Conservation (phyloP, 2,329 filamentous ascomycete species). For the Parastagonospora nodorum region DNA sequence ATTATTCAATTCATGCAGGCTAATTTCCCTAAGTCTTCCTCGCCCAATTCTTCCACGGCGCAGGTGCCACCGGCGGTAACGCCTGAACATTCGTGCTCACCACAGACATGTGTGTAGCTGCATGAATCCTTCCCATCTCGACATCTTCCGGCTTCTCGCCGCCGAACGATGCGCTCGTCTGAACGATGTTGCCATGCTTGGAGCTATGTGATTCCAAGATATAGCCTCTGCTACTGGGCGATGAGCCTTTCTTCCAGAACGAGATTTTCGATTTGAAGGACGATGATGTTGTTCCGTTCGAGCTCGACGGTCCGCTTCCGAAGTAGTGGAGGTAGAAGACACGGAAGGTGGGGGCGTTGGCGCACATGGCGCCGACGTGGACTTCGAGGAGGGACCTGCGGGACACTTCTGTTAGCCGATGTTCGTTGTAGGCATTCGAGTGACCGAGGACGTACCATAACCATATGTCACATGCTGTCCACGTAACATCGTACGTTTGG, state of each 20-base stretch:
- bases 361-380: slow-evolving; percentile 30
- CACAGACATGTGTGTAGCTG: neutral
- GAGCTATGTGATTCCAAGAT: neutral
- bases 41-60: too few relatives aligned
- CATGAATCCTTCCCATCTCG: neutral
- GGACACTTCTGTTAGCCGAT: neutral
- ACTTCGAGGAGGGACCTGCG: slow-evolving; percentile 23
- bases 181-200: neutral
- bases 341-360: slow-evolving; percentile 29
- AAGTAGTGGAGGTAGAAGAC: slow-evolving; percentile 12
- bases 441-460: slow-evolving; percentile 1
- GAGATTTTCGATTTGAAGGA: neutral
- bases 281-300: neutral
- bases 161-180: neutral
- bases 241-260: neutral
- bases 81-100: too few relatives aligned
- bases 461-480: slow-evolving; percentile 18
- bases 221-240: neutral
- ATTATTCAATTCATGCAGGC: too few relatives aligned
- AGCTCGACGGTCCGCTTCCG: neutral
- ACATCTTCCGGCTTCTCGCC: neutral
- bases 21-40: too few relatives aligned
- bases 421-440: neutral
- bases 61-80: too few relatives aligned
- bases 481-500: slow-evolving; percentile 31